These are phyloP conservation scores for Bothriochloa decipiens DNA, from an alignment of 176 grass and related monocot species.

Conservation along the genomic window DNA sequence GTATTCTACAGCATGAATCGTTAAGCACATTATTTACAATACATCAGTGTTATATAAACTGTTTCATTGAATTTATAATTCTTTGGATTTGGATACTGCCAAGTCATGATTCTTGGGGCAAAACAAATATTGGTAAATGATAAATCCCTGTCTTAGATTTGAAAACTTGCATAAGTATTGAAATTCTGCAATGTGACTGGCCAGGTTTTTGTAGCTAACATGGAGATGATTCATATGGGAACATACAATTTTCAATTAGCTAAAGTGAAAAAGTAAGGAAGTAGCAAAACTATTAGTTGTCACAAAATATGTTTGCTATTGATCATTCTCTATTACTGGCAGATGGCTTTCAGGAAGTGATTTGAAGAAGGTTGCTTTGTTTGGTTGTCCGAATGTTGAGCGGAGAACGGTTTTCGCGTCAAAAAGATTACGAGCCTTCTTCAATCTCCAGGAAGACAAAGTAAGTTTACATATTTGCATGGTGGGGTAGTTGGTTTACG, in stretches of 20 bases:
- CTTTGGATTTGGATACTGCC: background rate
- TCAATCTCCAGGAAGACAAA: slow-evolving; percentile 78
- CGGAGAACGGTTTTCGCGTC: slow-evolving; percentile 72
- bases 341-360: slow-evolving; percentile 82
- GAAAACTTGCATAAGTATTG: background rate
- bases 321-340: slow-evolving; percentile 8
- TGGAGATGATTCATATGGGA: background rate
- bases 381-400: slow-evolving; percentile 69
- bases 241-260: background rate
- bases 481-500: background rate
- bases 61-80: background rate
- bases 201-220: background rate
- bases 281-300: background rate
- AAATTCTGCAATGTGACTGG: background rate
- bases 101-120: background rate
- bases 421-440: slow-evolving; percentile 73
- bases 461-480: slow-evolving; percentile 45
- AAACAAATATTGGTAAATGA: background rate
- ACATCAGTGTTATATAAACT: background rate
- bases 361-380: slow-evolving; percentile 69
- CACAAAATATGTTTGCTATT: background rate
- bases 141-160: background rate
- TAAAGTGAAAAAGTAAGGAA: background rate
- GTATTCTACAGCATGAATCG: background rate
- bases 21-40: background rate